Conservation (phyloP, 2,329 filamentous ascomycete genomes). For the Lachnellula suecica region DNA sequence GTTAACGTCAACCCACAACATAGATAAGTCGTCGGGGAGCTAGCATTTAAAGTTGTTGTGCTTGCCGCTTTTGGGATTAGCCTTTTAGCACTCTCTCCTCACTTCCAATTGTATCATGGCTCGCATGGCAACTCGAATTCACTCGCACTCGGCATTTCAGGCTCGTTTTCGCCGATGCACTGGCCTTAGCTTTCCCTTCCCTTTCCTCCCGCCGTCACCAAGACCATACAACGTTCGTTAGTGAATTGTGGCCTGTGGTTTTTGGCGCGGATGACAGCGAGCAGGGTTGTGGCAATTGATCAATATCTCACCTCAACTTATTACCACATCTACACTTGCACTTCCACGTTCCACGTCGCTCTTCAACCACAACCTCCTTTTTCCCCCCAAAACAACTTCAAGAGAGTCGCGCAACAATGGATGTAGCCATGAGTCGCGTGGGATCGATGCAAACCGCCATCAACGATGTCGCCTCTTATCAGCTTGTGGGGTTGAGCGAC, state of each 20-base stretch:
- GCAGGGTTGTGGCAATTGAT: neutral
- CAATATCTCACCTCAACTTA: slow-evolving; percentile 1
- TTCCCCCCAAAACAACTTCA: neutral
- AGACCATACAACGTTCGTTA: too few species aligned
- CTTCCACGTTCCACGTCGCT: neutral
- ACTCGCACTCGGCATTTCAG: too few species aligned
- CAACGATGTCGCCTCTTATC: neutral
- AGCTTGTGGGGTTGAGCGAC: neutral
- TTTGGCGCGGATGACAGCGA: too few species aligned
- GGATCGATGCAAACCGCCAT: too few species aligned
- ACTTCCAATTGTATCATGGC: too few species aligned
- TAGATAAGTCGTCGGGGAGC: neutral
- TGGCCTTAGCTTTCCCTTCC: neutral
- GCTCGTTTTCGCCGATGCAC: too few species aligned
- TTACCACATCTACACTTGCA: too few species aligned
- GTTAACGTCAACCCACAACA: too few species aligned
- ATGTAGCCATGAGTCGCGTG: neutral
- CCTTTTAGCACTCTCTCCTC: too few species aligned
- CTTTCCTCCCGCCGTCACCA: neutral
- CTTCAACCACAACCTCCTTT: neutral
- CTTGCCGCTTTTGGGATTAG: neutral
- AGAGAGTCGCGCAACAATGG: too few species aligned
- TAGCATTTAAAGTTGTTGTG: neutral
- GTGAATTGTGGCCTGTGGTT: too few species aligned
- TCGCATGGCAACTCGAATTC: too few species aligned